Evolutionary conservation across 495 filamentous ascomycete species (phyloP).

Genomic region (Xanthoparmelia taractica): DNA sequence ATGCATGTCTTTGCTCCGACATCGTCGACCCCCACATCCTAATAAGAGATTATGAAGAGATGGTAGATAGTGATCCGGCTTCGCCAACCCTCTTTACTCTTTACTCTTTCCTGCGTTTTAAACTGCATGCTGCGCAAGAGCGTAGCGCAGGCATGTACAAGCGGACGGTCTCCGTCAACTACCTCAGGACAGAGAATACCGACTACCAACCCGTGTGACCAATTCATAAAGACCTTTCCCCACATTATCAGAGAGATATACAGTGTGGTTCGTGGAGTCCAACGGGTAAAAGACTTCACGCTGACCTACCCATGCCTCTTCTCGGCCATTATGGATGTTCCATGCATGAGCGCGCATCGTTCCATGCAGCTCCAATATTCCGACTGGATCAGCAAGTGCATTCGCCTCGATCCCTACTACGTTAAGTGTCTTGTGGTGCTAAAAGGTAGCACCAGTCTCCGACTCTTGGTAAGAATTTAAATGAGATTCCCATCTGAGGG

Average conservation of each 20-base stretch:
- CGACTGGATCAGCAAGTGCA: background rate
- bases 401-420: background rate
- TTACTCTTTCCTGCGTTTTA: background rate
- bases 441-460: background rate
- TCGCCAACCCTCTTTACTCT: background rate
- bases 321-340: slow-evolving; percentile 17
- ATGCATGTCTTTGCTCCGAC: background rate
- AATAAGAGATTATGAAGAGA: no score
- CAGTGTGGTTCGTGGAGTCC: background rate
- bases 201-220: background rate
- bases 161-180: background rate
- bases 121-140: background rate
- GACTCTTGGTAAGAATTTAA: no score
- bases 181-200: background rate
- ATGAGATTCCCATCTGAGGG: background rate
- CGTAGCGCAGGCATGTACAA: background rate
- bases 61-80: no score
- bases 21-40: slow-evolving; percentile 2
- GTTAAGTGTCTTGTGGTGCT: no score
- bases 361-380: background rate
- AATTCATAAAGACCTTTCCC: background rate
- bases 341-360: slow-evolving; percentile 15
- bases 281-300: background rate
- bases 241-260: background rate
- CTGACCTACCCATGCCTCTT: background rate